Conservation (phyloP, 2,329 filamentous ascomycete genomes). For the Diaporthe citriasiana region DNA sequence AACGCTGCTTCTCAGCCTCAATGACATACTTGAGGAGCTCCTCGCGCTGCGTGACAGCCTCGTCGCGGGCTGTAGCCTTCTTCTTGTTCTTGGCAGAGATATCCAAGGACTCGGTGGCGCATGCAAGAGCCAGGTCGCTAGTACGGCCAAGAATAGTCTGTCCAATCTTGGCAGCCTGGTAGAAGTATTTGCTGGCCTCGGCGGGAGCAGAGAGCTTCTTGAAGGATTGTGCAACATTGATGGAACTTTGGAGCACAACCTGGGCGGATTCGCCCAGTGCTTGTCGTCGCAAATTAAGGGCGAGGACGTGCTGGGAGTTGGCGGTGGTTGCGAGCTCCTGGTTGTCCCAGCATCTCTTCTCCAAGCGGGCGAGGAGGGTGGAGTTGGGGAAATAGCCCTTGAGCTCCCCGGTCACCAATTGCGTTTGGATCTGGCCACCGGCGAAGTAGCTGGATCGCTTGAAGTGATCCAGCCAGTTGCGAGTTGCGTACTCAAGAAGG, state of each 20-base stretch:
- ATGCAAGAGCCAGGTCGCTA: conserved; percentile 41
- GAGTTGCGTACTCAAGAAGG: conserved; percentile 41
- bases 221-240: conserved; percentile 41
- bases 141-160: conserved; percentile 40
- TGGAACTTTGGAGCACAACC: conserved; percentile 40
- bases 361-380: conserved; percentile 41
- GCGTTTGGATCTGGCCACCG: conserved; percentile 37
- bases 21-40: conserved; percentile 44
- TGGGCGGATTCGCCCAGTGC: conserved; percentile 39
- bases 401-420: conserved; percentile 35
- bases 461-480: conserved; percentile 43
- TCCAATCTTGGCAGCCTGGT: conserved; percentile 41
- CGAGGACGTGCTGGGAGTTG: conserved; percentile 39
- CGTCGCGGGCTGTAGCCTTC: conserved; percentile 38
- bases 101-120: conserved; percentile 39
- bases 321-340: conserved; percentile 40
- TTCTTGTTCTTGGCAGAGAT: conserved; percentile 39
- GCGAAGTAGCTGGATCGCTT: conserved; percentile 40
- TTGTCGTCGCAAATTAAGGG: conserved; percentile 36
- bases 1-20: conserved; percentile 43
- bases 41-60: conserved; percentile 43
- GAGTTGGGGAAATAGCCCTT: conserved; percentile 41
- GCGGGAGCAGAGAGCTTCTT: conserved; percentile 40
- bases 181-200: conserved; percentile 43
- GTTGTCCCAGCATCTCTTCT: conserved; percentile 43